Evolutionary conservation across 2,329 filamentous ascomycete genomes (phyloP).

Genomic region (Talaromyces sp.): DNA sequence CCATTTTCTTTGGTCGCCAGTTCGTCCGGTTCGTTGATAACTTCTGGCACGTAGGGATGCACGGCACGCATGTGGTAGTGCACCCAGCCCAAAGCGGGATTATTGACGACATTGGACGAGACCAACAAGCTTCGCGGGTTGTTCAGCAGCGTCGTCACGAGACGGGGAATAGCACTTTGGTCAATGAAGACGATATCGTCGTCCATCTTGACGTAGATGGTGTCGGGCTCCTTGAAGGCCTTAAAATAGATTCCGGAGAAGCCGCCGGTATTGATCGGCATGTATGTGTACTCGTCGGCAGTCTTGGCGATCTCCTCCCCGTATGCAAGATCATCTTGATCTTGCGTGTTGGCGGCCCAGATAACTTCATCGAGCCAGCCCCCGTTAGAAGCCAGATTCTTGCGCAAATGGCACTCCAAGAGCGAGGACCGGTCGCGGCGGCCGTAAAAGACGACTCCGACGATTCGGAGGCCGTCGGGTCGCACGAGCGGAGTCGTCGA

Average conservation of each 20-base stretch:
- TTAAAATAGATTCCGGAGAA: conserved; percentile 7
- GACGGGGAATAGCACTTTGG: conserved; percentile 10
- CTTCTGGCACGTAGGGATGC: conserved; percentile 11
- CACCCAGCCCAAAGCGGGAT: conserved; percentile 11
- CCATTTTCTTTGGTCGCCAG: conserved; percentile 10
- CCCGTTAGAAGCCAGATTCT: conserved; percentile 11
- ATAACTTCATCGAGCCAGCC: conserved; percentile 12
- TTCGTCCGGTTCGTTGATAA: neutral
- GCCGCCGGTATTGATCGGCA: conserved; percentile 3
- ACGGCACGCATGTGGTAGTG: conserved; percentile 13
- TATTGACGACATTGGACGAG: conserved; percentile 11
- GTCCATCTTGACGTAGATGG: conserved; percentile 12
- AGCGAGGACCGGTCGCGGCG: conserved; percentile 11
- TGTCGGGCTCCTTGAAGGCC: conserved; percentile 7
- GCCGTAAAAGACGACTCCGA: conserved; percentile 10
- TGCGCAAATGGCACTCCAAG: conserved; percentile 11
- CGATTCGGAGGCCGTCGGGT: conserved; percentile 8
- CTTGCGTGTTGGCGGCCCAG: conserved; percentile 10
- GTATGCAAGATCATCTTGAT: conserved; percentile 9
- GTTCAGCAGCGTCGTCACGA: conserved; percentile 8
- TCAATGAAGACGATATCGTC: conserved; percentile 12
- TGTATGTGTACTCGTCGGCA: conserved; percentile 5
- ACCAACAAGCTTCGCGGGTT: conserved; percentile 9
- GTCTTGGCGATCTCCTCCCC: conserved; percentile 8
- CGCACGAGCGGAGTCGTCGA: conserved; percentile 2